A percentile compares a stretch with the other conserved stretches of the same genome.
Evolutionary conservation across 2,329 filamentous ascomycete genomes (phyloP).

Genomic region (Alternaria gaisen): DNA sequence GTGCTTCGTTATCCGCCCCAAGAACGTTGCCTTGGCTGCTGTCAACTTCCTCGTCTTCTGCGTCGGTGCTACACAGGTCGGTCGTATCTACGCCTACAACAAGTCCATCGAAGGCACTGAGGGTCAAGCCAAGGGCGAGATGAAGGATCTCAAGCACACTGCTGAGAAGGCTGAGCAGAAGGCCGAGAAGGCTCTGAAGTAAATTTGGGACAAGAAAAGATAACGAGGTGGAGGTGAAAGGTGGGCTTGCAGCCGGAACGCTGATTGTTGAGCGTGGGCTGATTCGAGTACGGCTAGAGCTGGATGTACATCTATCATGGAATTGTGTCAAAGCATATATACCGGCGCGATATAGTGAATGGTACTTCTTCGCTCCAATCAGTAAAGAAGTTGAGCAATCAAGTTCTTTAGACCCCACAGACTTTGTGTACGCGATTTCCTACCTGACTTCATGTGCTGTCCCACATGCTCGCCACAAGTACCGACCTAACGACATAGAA

Average conservation of each 20-base stretch:
- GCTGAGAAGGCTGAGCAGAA: conserved; percentile 41
- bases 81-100: conserved; percentile 76
- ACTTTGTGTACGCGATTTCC: neutral
- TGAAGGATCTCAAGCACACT: conserved; percentile 43
- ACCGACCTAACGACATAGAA: neutral
- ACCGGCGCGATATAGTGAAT: neutral
- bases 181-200: conserved; percentile 21
- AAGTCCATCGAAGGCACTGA: conserved; percentile 64
- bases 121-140: conserved; percentile 51
- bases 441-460: neutral
- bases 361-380: neutral
- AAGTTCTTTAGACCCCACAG: neutral
- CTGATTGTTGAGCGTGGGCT: neutral
- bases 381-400: neutral
- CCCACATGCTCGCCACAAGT: neutral
- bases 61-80: conserved; percentile 84
- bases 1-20: conserved; percentile 96
- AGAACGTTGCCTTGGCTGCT: conserved; percentile 89
- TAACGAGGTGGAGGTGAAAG: neutral
- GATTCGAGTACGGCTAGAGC: neutral
- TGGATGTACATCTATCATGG: neutral
- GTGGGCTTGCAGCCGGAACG: neutral
- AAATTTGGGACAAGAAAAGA: neutral
- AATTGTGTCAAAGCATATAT: neutral
- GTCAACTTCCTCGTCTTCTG: conserved; percentile 98